A percentile compares a stretch with the other conserved stretches of the same genome.
Conservation (phyloP, 345 rosid genomes). For the Streptanthus diversifolius region DNA sequence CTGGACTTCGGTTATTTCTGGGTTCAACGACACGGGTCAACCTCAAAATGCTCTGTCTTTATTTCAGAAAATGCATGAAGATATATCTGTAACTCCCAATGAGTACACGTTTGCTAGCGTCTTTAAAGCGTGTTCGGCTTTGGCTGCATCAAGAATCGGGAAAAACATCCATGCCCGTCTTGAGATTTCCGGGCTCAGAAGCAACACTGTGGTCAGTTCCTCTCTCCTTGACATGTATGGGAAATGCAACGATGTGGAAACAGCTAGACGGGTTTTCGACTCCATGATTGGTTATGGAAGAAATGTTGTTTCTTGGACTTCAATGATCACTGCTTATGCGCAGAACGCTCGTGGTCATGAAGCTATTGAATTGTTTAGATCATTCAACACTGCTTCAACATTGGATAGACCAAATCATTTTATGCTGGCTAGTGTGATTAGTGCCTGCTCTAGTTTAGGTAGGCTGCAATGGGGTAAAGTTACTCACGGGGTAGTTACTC, state of each 20-base stretch:
- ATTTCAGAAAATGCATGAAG: slow-evolving; percentile 39
- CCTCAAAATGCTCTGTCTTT: slow-evolving; percentile 38
- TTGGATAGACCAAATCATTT: slow-evolving; percentile 47
- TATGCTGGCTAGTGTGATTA: slow-evolving; percentile 69
- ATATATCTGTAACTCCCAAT: slow-evolving; percentile 45
- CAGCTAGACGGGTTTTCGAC: slow-evolving; percentile 64
- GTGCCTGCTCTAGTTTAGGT: slow-evolving; percentile 69
- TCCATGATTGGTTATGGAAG: slow-evolving; percentile 41
- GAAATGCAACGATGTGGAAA: slow-evolving; percentile 66
- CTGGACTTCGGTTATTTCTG: slow-evolving; percentile 64
- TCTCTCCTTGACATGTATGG: slow-evolving; percentile 90
- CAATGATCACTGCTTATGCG: slow-evolving; percentile 62
- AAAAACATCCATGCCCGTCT: slow-evolving; percentile 54
- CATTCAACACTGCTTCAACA: slow-evolving; percentile 30
- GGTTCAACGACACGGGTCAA: slow-evolving; percentile 37
- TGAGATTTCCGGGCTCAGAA: slow-evolving; percentile 43
- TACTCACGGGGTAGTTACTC: slow-evolving; percentile 61
- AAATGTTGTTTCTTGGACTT: slow-evolving; percentile 77
- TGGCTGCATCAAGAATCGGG: slow-evolving; percentile 47
- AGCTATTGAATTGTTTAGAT: slow-evolving; percentile 57
- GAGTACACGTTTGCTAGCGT: slow-evolving; percentile 58
- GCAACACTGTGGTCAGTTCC: slow-evolving; percentile 59
- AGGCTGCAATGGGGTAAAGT: slow-evolving; percentile 55
- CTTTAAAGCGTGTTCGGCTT: slow-evolving; percentile 57
- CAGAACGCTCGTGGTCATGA: slow-evolving; percentile 70